Base-by-base conservation (phyloP, 352 stramenopile genomes). In the Globisporangium nagaii region DNA sequence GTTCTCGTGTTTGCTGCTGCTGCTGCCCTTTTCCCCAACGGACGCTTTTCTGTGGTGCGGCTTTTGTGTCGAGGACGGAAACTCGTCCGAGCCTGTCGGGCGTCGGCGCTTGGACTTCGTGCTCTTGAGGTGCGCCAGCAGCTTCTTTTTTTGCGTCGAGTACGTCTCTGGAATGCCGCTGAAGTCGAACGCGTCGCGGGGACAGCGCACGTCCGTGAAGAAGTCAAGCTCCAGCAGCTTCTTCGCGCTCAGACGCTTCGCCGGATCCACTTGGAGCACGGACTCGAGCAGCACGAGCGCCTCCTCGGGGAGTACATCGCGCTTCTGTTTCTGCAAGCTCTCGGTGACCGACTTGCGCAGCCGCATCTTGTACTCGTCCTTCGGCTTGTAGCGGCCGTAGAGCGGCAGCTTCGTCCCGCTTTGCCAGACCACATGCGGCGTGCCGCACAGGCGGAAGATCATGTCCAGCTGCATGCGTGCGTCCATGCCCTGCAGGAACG, bases 281-380 rank as follows among this genome's bases (percentile, higher is more conserved):
- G 58, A 61, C 43, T 93, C 81, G 4, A 95, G 56, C 46, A 95
- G 22, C 8, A 83, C 71, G 15, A 91, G 60, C 0, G 74, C 77
- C 22, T 81, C 76, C 2, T 78, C 69, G 0, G 75, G 71, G 11
- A 95, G 74, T 11, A 10, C 43, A 9, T 75, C 63, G 30, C 66
- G 68, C 50, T 85, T 83, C 13, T 73, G 62, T 28, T 76, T 65
- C 31, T 79, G 65, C 13, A 36, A 30, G 10, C 24, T 13, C 57
- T 91, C 81, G 4, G 76, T n/a, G n/a, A 95, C 53, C 7, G 82
- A 88, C 66, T 93, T 95, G 47, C 73, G 72, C 7, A 95, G 58
- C 9, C 84, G 80, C 67, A 77, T 79, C 54, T 84, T 84, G 64
- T 79, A 90, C 51, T 93, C 84, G 40, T 78, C 57, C 63, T 90